Percentiles rank a stretch among this genome's conserved stretches.
Conservation (phyloP, 2,329 filamentous ascomycete species). For the Curvularia hawaiiensis region DNA sequence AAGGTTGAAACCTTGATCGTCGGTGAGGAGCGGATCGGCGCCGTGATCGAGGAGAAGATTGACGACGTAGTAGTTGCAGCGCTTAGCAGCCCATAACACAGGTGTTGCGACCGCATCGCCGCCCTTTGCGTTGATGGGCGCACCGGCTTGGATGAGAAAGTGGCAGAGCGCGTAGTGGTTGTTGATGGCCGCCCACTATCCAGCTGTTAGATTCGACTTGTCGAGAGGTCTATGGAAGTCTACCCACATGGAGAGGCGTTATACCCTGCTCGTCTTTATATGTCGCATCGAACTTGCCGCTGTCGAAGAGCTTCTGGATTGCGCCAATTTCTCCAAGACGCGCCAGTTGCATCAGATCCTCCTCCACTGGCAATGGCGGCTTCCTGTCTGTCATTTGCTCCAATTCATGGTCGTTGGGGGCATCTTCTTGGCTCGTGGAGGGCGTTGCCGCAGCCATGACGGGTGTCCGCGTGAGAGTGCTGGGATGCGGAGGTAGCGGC, state of each 20-base stretch:
- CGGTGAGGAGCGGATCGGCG: conserved; percentile 88
- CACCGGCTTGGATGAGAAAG: conserved; percentile 84
- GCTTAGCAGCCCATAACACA: conserved; percentile 95
- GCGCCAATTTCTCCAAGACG: conserved; percentile 82
- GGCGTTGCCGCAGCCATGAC: conserved; percentile 34
- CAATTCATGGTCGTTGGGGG: conserved; percentile 42
- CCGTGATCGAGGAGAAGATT: conserved; percentile 89
- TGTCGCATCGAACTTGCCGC: conserved; percentile 78
- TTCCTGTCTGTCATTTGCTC: conserved; percentile 44
- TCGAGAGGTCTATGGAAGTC: neutral
- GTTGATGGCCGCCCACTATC: conserved; percentile 97
- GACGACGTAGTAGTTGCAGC: conserved; percentile 96
- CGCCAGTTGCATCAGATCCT: conserved; percentile 96
- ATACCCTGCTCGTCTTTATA: conserved; percentile 92
- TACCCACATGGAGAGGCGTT: conserved; percentile 84
- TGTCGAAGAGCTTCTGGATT: conserved; percentile 89
- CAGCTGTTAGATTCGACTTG: conserved; percentile 12
- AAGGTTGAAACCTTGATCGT: conserved; percentile 97
- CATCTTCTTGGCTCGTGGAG: conserved; percentile 32
- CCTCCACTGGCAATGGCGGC: conserved; percentile 59
- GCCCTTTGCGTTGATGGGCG: conserved; percentile 92
- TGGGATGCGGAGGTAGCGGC: conserved; percentile 7
- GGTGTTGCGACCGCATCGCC: conserved; percentile 94
- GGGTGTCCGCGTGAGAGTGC: conserved; percentile 24
- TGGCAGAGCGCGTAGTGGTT: conserved; percentile 98